Conservation (phyloP, 179 eudicot species). For the Corrigiola litoralis region DNA sequence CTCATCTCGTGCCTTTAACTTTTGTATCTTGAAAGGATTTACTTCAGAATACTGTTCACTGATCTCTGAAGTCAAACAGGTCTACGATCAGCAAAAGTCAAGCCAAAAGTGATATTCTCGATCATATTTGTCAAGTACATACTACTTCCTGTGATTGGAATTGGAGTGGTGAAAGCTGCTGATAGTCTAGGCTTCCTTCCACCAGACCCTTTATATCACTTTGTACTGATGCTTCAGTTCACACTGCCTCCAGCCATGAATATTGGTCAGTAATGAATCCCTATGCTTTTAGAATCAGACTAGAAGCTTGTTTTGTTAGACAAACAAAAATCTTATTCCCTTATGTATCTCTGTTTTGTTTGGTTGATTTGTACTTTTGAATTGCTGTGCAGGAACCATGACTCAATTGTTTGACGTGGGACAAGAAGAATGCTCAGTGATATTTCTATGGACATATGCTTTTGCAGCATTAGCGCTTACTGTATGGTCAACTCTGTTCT, state of each 20-base stretch:
- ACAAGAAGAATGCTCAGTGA: constrained; percentile 33
- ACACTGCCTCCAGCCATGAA: constrained; percentile 83
- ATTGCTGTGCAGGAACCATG: constrained; percentile 32
- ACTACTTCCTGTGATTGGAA: constrained; percentile 64
- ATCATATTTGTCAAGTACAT: constrained; percentile 53
- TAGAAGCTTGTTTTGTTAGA: background rate
- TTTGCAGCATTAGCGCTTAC: constrained; percentile 32
- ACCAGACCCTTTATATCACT: constrained; percentile 62
- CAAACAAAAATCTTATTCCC: background rate
- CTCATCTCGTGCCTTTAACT: background rate
- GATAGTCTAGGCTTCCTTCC: constrained; percentile 59
- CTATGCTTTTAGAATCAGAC: background rate
- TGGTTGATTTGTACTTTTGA: background rate
- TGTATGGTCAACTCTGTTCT: constrained; percentile 27
- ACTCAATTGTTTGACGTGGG: constrained; percentile 28
- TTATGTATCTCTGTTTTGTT: background rate
- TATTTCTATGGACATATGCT: constrained; percentile 31
- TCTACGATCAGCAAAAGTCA: constrained; percentile 37
- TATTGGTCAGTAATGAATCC: constrained; percentile 34
- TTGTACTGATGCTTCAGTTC: constrained; percentile 68
- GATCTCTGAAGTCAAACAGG: constrained; percentile 41
- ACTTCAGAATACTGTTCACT: background rate
- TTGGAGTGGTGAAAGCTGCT: constrained; percentile 59
- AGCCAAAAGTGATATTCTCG: constrained; percentile 30
- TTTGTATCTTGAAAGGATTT: no score